Conservation (phyloP, 495 filamentous ascomycete genomes). For the Aeminium ludgeri region DNA sequence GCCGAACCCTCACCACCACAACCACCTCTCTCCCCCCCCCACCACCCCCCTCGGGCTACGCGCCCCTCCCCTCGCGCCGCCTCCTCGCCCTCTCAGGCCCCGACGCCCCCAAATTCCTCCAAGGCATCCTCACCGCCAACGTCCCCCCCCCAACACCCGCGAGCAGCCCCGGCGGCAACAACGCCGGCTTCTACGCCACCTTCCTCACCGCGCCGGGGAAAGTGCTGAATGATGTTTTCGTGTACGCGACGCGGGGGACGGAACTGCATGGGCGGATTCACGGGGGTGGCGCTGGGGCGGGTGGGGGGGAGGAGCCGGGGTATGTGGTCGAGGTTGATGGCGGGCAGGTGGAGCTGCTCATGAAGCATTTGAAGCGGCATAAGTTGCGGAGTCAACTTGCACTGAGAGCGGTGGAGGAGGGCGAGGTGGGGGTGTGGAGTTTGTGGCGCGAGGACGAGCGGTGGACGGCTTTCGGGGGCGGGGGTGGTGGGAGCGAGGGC, state of each 20-base stretch:
- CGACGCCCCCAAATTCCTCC: slow-evolving; percentile 70
- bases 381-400: slow-evolving; percentile 66
- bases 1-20: no score
- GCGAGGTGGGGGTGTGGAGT: slow-evolving; percentile 48
- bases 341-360: slow-evolving; percentile 38
- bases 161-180: no score
- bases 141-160: no score
- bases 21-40: slow-evolving; percentile 5
- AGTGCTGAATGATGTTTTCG: slow-evolving; percentile 73
- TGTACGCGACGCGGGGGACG: slow-evolving; percentile 41
- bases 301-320: slow-evolving; percentile 31
- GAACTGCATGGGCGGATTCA: slow-evolving; percentile 11
- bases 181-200: slow-evolving; percentile 48
- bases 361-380: slow-evolving; percentile 60
- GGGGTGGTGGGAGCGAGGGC: background rate
- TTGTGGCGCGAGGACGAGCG: slow-evolving; percentile 39
- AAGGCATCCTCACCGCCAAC: slow-evolving; percentile 69
- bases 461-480: slow-evolving; percentile 10
- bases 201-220: slow-evolving; percentile 78
- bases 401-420: slow-evolving; percentile 44
- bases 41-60: slow-evolving; percentile 32
- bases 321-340: slow-evolving; percentile 77
- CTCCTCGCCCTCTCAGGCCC: slow-evolving; percentile 62
- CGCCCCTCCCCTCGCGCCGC: slow-evolving; percentile 48
- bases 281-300: no score